Conservation (phyloP, 257 asterid species). For the Dorcoceras hygrometricum region DNA sequence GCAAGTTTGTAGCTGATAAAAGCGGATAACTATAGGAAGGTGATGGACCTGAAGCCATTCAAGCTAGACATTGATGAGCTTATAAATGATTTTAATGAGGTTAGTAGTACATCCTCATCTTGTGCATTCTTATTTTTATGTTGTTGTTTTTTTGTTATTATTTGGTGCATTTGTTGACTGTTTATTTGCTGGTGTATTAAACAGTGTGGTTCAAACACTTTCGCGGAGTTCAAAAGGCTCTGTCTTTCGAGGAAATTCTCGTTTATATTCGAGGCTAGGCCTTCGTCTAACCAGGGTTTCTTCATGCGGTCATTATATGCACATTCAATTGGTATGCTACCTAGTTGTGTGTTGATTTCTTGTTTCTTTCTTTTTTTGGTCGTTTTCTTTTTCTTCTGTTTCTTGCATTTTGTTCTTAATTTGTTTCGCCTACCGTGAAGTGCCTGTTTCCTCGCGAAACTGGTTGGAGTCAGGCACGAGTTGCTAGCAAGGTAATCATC, state of each 20-base stretch:
- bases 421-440: no score
- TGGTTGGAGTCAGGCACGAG: no score
- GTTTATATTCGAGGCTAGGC: constrained; percentile 75
- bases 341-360: constrained; percentile 1
- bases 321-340: constrained; percentile 53
- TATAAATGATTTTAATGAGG: constrained; percentile 61
- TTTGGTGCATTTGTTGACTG: constrained; percentile 8
- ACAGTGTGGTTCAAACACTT: constrained; percentile 54
- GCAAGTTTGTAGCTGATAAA: constrained; percentile 10
- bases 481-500: no score
- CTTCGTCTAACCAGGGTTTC: constrained; percentile 71
- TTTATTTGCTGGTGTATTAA: constrained; percentile 13
- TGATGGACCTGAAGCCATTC: constrained; percentile 75
- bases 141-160: neutral
- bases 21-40: constrained; percentile 7
- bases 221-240: constrained; percentile 66
- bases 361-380: neutral
- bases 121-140: neutral
- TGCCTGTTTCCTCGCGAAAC: no score
- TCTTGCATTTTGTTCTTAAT: neutral
- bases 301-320: constrained; percentile 88
- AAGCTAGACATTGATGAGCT: constrained; percentile 85
- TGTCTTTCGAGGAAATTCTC: constrained; percentile 79
- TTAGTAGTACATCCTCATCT: constrained; percentile 14
- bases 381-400: neutral